Conservation (phyloP, 2,329 filamentous ascomycete species). For the Fusarium phyllophilum region DNA sequence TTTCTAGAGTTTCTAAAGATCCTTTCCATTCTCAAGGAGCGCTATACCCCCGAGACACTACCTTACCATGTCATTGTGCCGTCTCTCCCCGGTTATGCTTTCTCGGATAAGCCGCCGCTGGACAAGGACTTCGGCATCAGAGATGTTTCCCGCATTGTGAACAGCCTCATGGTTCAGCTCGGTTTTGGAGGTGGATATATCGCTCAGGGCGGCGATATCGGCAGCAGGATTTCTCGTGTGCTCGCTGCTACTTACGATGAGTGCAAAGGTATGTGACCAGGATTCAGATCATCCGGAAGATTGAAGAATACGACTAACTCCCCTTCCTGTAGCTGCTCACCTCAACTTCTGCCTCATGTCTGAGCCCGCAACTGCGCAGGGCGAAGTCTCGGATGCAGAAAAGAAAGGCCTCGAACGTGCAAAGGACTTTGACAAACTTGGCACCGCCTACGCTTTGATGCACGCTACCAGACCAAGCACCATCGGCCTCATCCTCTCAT, state of each 20-base stretch:
- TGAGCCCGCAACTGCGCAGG: not conserved
- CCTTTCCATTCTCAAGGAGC: slow-evolving; percentile 1
- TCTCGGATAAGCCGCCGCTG: not conserved
- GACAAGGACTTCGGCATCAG: not conserved
- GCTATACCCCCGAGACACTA: not conserved
- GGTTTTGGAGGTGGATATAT: slow-evolving; percentile 9
- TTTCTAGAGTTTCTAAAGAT: not conserved
- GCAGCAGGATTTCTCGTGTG: not conserved
- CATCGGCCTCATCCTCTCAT: not conserved
- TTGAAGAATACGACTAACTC: fast-evolving
- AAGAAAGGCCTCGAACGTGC: not conserved
- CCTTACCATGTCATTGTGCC: slow-evolving; percentile 3
- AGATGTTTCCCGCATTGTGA: not conserved
- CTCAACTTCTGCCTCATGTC: slow-evolving; percentile 1
- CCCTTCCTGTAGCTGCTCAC: not conserved
- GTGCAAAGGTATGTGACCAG: not conserved
- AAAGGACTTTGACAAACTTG: not conserved
- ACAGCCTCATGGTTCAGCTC: slow-evolving; percentile 1
- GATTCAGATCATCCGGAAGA: fast-evolving
- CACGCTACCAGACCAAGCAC: slow-evolving; percentile 7
- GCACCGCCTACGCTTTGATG: not conserved
- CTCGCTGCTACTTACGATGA: not conserved
- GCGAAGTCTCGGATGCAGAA: not conserved
- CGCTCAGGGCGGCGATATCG: not conserved
- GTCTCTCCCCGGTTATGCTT: not conserved